Evolutionary conservation across 176 grass and related monocot species (phyloP), one percentile per base, ranked within the genome.

Genomic region (Triticum urartu): DNA sequence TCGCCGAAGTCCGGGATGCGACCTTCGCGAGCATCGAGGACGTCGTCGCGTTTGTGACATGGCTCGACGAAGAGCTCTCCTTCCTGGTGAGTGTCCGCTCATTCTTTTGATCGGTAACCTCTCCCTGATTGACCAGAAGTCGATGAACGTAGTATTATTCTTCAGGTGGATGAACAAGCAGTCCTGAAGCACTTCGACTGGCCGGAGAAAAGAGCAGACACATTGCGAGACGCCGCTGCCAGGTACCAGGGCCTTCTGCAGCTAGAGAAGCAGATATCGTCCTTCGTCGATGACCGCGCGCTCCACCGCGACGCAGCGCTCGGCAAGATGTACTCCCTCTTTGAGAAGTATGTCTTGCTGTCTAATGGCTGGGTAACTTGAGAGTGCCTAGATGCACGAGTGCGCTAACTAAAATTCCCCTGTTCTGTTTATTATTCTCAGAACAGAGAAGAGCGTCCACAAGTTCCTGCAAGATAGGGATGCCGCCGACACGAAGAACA

Each of bases 181-280:
- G 91, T 95, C 74, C 84, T 95, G 4, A 93, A 95, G 67, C 91
- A 91, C 88, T 94, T 94, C 45, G 93, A 94, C 70, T 94, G 93
- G 88, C 90, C 93, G 11, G 90, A 92, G 79, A 89, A 86, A 28
- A 85, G 87, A 39, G 77, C 88, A 1, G 90, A 94, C 60, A 79
- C 88, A 61, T 52, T 92, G 12, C 52, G 88, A 54, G 93, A 94
- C 40, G 90, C 90, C 22, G 90, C 90, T 20, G 85, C 89, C 13
- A 91, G 83, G 77, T 67, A 92, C 39, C 79, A 92, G 79, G 88
- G 89, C 78, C 86, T 94, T 67, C 18, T 86, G 67, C 89, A 94
- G 35, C 35, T 95, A 5, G 89, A 91, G 79, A 93, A 91, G 71
- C 82, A 82, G 78, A 83, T 89, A 33, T 85, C 94, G 5, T 87